A percentile compares a stretch with the other conserved stretches of the same genome.
Conservation (phyloP, 2,329 filamentous ascomycete species). For the Uncinocarpus reesii region DNA sequence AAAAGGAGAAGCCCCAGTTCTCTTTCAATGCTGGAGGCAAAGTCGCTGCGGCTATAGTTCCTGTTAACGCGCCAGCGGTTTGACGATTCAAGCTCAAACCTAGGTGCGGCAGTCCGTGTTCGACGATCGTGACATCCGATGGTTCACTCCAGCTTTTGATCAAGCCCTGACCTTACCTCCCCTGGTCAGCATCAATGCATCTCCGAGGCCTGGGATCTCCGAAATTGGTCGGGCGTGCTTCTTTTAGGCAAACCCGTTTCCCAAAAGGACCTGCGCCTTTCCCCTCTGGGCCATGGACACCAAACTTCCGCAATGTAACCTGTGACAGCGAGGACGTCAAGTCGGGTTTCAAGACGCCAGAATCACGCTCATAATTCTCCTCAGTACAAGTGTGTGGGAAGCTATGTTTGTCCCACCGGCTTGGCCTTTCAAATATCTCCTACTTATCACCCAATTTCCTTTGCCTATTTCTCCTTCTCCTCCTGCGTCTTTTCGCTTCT, state of each 20-base stretch:
- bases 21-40: neutral
- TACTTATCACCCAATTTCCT: slow-evolving; percentile 7
- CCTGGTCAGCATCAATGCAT: slow-evolving; percentile 3
- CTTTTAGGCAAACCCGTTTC: neutral
- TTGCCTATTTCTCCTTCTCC: slow-evolving; percentile 3
- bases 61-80: slow-evolving; percentile 8
- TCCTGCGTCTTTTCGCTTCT: slow-evolving; percentile 1
- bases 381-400: neutral
- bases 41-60: neutral
- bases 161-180: neutral
- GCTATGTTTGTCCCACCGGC: slow-evolving; percentile 1
- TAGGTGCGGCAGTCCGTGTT: slow-evolving; percentile 12
- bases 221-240: neutral
- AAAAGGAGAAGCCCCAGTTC: neutral
- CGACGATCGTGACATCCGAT: slow-evolving; percentile 10
- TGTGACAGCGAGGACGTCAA: slow-evolving; percentile 12
- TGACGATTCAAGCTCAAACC: slow-evolving; percentile 10
- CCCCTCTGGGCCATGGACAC: slow-evolving; percentile 1
- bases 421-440: slow-evolving; percentile 12
- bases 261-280: neutral
- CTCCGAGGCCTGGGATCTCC: neutral
- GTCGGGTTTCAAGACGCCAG: slow-evolving; percentile 8
- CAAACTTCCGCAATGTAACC: slow-evolving; percentile 10
- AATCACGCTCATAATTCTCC: neutral
- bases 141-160: slow-evolving; percentile 5